Percentiles rank a stretch among this genome's conserved stretches.
Evolutionary conservation across 768 basidiomycete species (phyloP).

Genomic region (Phanerodontia chrysosporium): DNA sequence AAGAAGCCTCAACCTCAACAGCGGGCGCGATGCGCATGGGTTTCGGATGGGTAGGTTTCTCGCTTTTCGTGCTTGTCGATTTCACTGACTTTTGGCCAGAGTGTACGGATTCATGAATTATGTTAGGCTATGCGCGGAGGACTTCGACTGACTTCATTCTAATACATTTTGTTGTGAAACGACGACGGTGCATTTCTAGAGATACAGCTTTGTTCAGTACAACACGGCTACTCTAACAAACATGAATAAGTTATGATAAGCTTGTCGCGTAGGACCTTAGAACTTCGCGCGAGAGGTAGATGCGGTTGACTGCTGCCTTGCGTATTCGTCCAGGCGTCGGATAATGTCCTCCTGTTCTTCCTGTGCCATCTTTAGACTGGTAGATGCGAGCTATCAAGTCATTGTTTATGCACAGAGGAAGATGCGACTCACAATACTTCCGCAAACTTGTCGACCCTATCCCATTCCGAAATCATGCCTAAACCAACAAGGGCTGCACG

Average conservation of each 20-base stretch:
- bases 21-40: slow-evolving; percentile 23
- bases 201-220: no score
- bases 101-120: slow-evolving; percentile 35
- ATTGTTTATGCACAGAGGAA: no score
- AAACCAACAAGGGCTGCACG: slow-evolving; percentile 59
- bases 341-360: slow-evolving; percentile 5
- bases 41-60: slow-evolving; percentile 26
- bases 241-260: no score
- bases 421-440: slow-evolving; percentile 67
- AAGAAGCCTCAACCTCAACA: slow-evolving; percentile 16
- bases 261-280: no score
- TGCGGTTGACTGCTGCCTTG: background rate
- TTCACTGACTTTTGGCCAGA: slow-evolving; percentile 2
- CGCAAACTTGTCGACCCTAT: slow-evolving; percentile 55
- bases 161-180: no score
- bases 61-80: background rate
- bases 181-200: no score
- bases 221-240: no score
- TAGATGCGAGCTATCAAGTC: no score
- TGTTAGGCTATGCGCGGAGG: slow-evolving; percentile 34
- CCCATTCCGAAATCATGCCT: slow-evolving; percentile 50
- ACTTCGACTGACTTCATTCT: slow-evolving; percentile 21
- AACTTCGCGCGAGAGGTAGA: background rate
- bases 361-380: background rate
- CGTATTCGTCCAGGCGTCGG: background rate